Base-by-base conservation (phyloP, 306 rosid genomes). In the Trifolium repens region DNA sequence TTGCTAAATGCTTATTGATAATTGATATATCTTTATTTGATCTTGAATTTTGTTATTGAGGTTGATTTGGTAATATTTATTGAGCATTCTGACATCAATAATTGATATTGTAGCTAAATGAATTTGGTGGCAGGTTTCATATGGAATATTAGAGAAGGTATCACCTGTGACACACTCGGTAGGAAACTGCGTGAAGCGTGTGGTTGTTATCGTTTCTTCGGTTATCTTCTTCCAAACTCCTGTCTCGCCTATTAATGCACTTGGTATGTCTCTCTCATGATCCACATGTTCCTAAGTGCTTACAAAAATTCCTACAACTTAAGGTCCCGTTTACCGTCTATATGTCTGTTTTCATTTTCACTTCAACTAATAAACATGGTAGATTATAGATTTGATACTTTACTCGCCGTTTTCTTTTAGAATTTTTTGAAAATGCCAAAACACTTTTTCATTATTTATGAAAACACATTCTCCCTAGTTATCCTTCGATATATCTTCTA, bases 121-220 rank as follows among this genome's bases (percentile, higher is more conserved):
- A 2, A 53, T 54, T 71, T 67, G 78, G 70, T 32, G 65, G 57
- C 90, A 91, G 96, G 87, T 91, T 8, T 91, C 97, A 1, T 91
- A 79, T 77, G 87, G 84, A 61, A 89, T 89, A 83, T 79, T 91
- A 70, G 77, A 84, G 39, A 78, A 72, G 85, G 87, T 91, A 9
- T 89, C 97, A 27, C 90, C 97, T 1, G 89, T 91, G 61, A 86
- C 84, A 14, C 97, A 91, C 67, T 86, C 97, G 0, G 96, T 91
- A 3, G 97, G 90, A 50, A 91, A 89, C 62, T 86, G 96, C 60
- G 86, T 79, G 69, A 89, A 91, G 83, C 96, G 97, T 9, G 86
- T 88, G 77, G 88, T 88, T 13, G 86, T 91, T 67, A 88, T 91
- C 13, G 84, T 82, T 46, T 88, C 97, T 59, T 84, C 96, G 0